phyloP scores from a whole-genome alignment of 805 yeast genomes.

The Ogataea pignaliae region DNA sequence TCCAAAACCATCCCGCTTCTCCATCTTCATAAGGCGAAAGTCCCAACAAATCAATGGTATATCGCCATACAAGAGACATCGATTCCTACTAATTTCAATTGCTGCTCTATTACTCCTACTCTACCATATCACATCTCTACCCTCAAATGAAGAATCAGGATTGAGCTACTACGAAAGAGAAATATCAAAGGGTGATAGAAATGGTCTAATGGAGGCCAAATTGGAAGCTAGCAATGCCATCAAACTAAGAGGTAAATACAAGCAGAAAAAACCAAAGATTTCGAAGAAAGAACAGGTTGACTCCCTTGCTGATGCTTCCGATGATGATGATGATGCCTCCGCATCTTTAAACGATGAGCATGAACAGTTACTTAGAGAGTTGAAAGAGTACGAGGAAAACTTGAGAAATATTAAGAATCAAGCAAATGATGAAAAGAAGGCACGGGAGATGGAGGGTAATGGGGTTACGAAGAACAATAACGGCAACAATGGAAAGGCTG shows the following conservation, averaged over 20 bases:
- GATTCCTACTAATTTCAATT: too few relatives aligned
- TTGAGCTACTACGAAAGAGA: conserved; percentile 20
- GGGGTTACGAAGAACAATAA: background rate
- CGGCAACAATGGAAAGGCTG: too few relatives aligned
- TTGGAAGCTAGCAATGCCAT: conserved; percentile 1
- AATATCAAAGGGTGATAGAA: conserved; percentile 4
- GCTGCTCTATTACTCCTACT: too few relatives aligned
- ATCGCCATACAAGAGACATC: too few relatives aligned
- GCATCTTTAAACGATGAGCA: background rate
- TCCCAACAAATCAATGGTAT: background rate
- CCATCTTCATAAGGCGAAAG: background rate
- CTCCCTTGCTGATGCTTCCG: background rate
- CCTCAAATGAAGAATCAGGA: conserved; percentile 1
- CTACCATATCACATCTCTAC: background rate
- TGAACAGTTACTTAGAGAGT: conserved; percentile 4
- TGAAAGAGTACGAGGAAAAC: conserved; percentile 11
- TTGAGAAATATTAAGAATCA: conserved; percentile 1
- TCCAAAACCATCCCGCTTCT: background rate
- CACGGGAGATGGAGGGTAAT: conserved; percentile 3
- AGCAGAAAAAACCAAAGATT: background rate
- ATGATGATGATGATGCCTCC: too few relatives aligned
- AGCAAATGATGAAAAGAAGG: conserved; percentile 1
- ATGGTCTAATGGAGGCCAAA: conserved; percentile 3
- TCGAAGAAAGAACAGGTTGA: conserved; percentile 1
- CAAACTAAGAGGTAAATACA: background rate